Evolutionary conservation across 495 filamentous ascomycete genomes (phyloP).

Genomic region (Neurospora sp.): DNA sequence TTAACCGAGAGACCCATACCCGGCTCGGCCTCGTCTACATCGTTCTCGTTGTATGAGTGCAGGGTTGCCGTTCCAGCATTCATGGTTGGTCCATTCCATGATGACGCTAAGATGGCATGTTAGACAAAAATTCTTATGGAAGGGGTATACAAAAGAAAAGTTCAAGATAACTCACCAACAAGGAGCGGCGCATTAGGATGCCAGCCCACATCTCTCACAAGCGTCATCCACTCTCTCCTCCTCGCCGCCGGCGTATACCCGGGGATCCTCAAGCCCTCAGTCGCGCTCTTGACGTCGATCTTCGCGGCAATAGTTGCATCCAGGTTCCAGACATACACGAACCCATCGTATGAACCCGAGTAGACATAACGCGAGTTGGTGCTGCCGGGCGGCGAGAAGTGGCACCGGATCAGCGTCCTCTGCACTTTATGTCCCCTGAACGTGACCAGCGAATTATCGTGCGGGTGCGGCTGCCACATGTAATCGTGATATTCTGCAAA

Average conservation of each 20-base stretch:
- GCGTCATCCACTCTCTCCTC: conserved; percentile 53
- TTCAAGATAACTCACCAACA: conserved; percentile 50
- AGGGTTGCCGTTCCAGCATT: conserved; percentile 62
- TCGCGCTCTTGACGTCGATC: conserved; percentile 66
- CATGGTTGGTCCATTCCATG: conserved; percentile 65
- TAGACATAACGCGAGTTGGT: conserved; percentile 92
- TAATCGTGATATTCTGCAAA: conserved; percentile 57
- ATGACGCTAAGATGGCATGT: conserved; percentile 46
- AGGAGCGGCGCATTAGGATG: conserved; percentile 83
- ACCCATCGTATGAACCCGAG: conserved; percentile 77
- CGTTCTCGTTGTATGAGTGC: conserved; percentile 63
- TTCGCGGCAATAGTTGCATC: conserved; percentile 78
- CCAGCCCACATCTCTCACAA: conserved; percentile 91
- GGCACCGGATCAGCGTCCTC: conserved; percentile 85
- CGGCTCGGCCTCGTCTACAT: conserved; percentile 55
- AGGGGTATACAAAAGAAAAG: neutral
- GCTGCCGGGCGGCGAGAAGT: conserved; percentile 84
- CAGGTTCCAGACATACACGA: conserved; percentile 85
- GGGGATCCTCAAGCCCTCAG: conserved; percentile 19
- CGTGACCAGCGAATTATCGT: conserved; percentile 88
- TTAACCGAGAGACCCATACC: conserved; percentile 45
- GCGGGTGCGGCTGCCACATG: conserved; percentile 61
- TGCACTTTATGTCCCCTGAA: conserved; percentile 83
- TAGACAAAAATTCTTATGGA: neutral
- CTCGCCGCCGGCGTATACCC: neutral